Conservation (phyloP, 352 stramenopile species). For the Globisporangium radiosum region DNA sequence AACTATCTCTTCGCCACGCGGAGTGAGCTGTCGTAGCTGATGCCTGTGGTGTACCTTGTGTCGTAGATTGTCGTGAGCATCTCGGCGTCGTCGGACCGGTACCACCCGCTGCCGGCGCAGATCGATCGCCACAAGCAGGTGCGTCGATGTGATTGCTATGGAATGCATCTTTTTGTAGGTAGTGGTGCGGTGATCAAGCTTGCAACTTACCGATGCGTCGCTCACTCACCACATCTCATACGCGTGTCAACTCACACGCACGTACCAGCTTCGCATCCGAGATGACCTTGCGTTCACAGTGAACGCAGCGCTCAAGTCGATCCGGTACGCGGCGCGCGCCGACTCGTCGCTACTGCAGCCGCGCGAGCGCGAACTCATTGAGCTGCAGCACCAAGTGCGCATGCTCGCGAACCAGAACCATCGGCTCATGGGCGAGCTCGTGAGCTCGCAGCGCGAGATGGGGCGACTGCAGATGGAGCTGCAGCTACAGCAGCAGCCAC, state of each 20-base stretch:
- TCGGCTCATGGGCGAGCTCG: slow-evolving; percentile 42
- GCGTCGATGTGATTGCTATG: neutral
- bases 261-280: slow-evolving; percentile 48
- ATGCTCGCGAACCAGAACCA: slow-evolving; percentile 62
- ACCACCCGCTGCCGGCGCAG: slow-evolving; percentile 40
- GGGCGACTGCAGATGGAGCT: slow-evolving; percentile 49
- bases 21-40: too few relatives aligned
- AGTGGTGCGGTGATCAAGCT: too few relatives aligned
- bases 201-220: neutral
- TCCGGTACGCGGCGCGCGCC: slow-evolving; percentile 30
- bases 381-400: slow-evolving; percentile 55
- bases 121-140: slow-evolving; percentile 73
- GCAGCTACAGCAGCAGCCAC: slow-evolving; percentile 37
- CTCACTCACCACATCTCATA: neutral
- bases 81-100: slow-evolving; percentile 43
- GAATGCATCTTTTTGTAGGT: too few relatives aligned
- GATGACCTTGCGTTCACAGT: slow-evolving; percentile 72
- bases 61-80: slow-evolving; percentile 46
- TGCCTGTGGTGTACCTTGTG: neutral
- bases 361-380: slow-evolving; percentile 27
- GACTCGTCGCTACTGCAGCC: slow-evolving; percentile 20
- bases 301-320: slow-evolving; percentile 74
- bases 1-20: too few relatives aligned
- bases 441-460: slow-evolving; percentile 42
- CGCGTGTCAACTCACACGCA: neutral